Evolutionary conservation across 768 basidiomycete genomes (phyloP), one percentile per base, ranked within the genome.

Genomic region (Phanerodontia chrysosporium): DNA sequence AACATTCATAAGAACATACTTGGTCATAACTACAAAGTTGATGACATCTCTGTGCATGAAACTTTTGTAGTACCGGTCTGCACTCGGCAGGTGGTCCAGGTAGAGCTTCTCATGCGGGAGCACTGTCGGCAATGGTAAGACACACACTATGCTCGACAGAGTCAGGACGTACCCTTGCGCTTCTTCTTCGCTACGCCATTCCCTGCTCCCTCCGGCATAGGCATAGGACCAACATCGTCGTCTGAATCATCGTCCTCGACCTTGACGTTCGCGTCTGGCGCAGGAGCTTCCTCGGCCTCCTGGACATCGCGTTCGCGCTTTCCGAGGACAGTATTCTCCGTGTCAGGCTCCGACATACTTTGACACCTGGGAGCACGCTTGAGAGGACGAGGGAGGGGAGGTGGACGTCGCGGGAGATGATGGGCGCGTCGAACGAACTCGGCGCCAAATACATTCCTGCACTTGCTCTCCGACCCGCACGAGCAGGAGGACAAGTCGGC

Each of bases 11-110:
- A 27, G 22, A 49, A 12, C 35, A 28, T 51, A 95, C 95, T 84
- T 90, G 18, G 97, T 98, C 66, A 94, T 86, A 24, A 90, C 84
- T 39, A 85, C 86, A 64, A 91, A 95, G 69, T 94, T 96, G 61
- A 98, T 80, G 35, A 85, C 83, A 63, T 98, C 96, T 51, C 95
- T 79, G 72, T 99, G 97, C 97, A 99, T 98, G 75, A 98, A 98
- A 60, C 91, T 95, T 76, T 95, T 95, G 77, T 86, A 89, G 76
- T 99, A 99, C 64, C 97, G 86, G 73, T 98, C 92, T 55, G 93
- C 83, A 65, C 84, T 84, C 1, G 97, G 97, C 21, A 99, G 76
- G 74, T 96, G 92, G 39, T 94, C 92, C 46, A 99, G 80, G 75
- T 91, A 98, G 18, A 98, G 78, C 64, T 85, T 82, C 78, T 98